Evolutionary conservation across 164 flowering plant genomes (phyloP), one percentile per base, ranked within the genome.

Genomic region (Annona cherimola): DNA sequence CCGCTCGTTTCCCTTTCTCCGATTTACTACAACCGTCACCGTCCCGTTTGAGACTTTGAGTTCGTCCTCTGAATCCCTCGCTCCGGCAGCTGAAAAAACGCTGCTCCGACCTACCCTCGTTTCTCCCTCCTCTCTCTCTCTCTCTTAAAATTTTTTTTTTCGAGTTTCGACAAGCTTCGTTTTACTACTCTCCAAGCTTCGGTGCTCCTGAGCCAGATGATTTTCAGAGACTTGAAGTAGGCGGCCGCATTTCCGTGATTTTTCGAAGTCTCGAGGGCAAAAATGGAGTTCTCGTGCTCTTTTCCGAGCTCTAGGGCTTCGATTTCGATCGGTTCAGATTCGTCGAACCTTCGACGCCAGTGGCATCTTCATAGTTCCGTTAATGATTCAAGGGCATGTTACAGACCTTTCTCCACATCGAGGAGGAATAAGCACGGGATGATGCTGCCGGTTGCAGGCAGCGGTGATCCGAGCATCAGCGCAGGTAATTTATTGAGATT

Each of bases 241-340:
- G 42, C 41, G 14, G 61, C 43, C 70, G 61, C 69, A 57, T 54
- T 67, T 59, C 50, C 4, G 70, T 42, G 55, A 35, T 57, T 61
- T 39, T 42, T 66, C 16, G 61, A 42, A 61, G 68, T 64, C 40
- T 42, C 44, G 5, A 8, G 43, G 1, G 71, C 69, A 74, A 75
- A 67, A 35, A 92, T 92, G 98, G 94, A 88, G 63, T 71, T 83
- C 20, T 79, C 84, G 0, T 86, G 83, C 74, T 68, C 81, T 82
- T 63, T 87, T 8, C 75, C 73, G 78, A 63, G 82, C 71, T 74
- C 66, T 74, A 72, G 71, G 68, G 61, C 61, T 5, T 73, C 70
- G 0, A 77, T 74, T 76, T 71, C 64, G n/a, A 54, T 73, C 19
- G 72, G 73, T 75, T 74, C 77, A 16, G 72, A 61, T 39, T 65